Evolutionary conservation across 2,329 filamentous ascomycete species (phyloP), one percentile per base, ranked within the genome.

Genomic region (Diaporthe vaccinii): DNA sequence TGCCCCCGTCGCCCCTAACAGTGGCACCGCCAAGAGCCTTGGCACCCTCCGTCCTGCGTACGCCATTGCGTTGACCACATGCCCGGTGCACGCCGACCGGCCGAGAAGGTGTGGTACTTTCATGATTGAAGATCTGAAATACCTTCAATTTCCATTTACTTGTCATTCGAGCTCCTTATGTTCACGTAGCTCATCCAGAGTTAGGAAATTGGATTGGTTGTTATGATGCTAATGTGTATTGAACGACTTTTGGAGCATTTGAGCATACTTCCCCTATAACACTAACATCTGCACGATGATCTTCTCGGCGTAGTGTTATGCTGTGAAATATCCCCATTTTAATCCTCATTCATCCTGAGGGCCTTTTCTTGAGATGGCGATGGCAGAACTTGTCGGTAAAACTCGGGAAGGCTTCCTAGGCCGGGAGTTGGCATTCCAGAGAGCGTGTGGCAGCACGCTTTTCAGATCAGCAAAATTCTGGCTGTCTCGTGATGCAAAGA

Each of bases 1-100:
- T 73, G 71, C 59, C 58, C 71, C 20, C 67, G 34, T 28, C 25
- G 31, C 65, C 65, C 65, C 65, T 69, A 58, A 57, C 25, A 15
- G 58, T 39, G 55, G 25, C 36, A 65, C 25, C 36, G 58, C 71
- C 44, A 73, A 73, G 58, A 73, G n/a, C 3, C 71, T 73, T 73
- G 71, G 71, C 71, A 36, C 20, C 22, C 34, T 28, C 17, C 41
- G 34, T 25, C 12, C 53, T 39, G 57, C 70, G 65, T 41, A 69
- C 41, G 34, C 46, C 14, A 22, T 41, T 69, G 65, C 65, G 34
- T 69, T 69, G 34, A 55, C n/a, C 65, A 69, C n/a, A 39, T 58
- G 12, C 55, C 25, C 25, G 17, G n/a, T 53, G 46, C 31, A 3
- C 39, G 46, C 62, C 39, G 59, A 28, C 59, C 39, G 15, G 39